Conservation (phyloP, 2,329 filamentous ascomycete genomes). For the Aaosphaeria arxii region DNA sequence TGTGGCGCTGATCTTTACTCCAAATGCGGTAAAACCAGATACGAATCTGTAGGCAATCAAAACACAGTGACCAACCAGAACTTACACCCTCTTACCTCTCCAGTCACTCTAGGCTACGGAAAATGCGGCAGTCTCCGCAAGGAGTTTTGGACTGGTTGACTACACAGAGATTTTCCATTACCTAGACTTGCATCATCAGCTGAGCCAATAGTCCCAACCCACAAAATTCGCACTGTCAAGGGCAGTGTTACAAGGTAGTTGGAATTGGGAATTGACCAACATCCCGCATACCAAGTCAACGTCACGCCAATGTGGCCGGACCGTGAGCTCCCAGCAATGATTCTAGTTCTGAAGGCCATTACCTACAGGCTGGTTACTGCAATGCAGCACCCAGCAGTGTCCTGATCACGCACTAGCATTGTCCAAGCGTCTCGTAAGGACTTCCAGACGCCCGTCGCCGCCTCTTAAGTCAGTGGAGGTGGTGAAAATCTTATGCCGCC, state of each 20-base stretch:
- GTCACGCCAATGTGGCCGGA: slow-evolving; percentile 5
- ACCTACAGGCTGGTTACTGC: slow-evolving; percentile 1
- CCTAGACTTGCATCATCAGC: slow-evolving; percentile 5
- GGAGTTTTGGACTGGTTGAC: slow-evolving; percentile 4
- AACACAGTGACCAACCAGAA: slow-evolving; percentile 7
- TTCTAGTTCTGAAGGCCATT: background rate
- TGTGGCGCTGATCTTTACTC: slow-evolving; percentile 22
- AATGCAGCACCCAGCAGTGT: background rate
- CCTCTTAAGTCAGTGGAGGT: slow-evolving; percentile 16
- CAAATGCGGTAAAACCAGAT: slow-evolving; percentile 18
- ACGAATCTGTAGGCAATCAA: slow-evolving; percentile 15
- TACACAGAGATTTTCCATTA: slow-evolving; percentile 5
- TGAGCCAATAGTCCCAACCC: slow-evolving; percentile 8
- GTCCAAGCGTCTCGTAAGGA: slow-evolving; percentile 10
- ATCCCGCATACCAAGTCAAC: slow-evolving; percentile 3
- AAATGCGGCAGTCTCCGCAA: slow-evolving; percentile 6
- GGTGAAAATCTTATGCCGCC: slow-evolving; percentile 13
- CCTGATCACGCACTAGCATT: slow-evolving; percentile 7
- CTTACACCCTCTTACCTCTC: slow-evolving; percentile 4
- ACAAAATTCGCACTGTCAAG: slow-evolving; percentile 5
- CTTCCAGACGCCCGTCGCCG: slow-evolving; percentile 10
- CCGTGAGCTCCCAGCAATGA: slow-evolving; percentile 2
- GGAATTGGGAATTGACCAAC: slow-evolving; percentile 7
- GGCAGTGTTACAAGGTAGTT: slow-evolving; percentile 7
- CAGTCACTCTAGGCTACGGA: slow-evolving; percentile 8